Base-by-base conservation (phyloP, 345 rosid genomes). In the Passiflora organensis region DNA sequence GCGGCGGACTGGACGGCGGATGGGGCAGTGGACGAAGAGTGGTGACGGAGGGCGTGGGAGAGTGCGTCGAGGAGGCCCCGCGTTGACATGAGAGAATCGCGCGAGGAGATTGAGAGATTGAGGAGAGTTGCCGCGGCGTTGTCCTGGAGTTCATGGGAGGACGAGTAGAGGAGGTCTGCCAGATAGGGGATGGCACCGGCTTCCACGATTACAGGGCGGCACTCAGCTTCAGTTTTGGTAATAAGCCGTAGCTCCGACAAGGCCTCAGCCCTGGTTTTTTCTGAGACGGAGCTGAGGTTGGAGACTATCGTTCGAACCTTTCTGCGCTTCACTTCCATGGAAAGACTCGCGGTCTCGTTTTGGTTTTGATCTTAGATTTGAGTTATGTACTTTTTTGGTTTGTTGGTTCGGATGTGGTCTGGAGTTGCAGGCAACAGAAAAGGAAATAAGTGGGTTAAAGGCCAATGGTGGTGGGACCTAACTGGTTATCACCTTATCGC, bases 21-120 rank as follows among this genome's bases (percentile, higher is more conserved):
- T 12, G 86, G 60, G 25, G 98, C 71, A 32, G 93, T 56, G 24
- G 77, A 6, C 22, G 85, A 11, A 60, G 68, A 60, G 72, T 87
- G 89, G 64, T 81, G 81, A 20, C 87, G 72, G 50, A 91, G 85
- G 21, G 74, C 81, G 80, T 91, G 96, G 43, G 95, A 81, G 46
- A 91, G 66, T 43, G 98, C 95, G 72, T 91, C 98, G 48, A 88
- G 89, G 55, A 91, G 72, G 37, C 98, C 95, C 46, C 82, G 86
- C 18, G 96, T 82, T 53, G 96, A 82, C 83, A 91, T 85, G 41
- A 91, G 80, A 1, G 86, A 22, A 22, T 77, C 85, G 23, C 86
- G 83, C 6, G 85, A 72, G 22, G 83, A 58, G 68, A 91, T 87
- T 2, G 98, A 87, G 48, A 91, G 70, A 63, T 91, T 91, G 15